Base-by-base conservation (phyloP, 1,284 basidiomycete species). In the Porogramme epimiltina region DNA sequence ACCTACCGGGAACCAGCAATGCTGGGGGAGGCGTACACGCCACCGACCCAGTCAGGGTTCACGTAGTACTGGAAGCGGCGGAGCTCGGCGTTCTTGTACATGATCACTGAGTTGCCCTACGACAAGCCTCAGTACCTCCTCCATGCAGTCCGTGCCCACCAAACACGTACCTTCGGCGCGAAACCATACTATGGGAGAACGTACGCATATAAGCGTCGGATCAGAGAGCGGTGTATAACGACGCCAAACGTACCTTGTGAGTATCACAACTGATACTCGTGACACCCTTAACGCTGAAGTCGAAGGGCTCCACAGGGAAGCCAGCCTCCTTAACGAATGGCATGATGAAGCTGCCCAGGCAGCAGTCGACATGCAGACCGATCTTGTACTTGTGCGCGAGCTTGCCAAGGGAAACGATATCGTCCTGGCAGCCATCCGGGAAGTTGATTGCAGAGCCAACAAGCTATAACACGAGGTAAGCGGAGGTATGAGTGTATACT, bases 301-400 rank as follows among this genome's bases (percentile, higher is more conserved):
- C 95, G 63, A 96, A 97, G 1, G 66, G 68, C 52, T 62, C 59
- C 9, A 69, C 64, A 4, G 71, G 63, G 62, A 72, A 77, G 1
- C 76, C 76, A 4, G 75, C 73, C 54, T 76, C 70, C 60, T 91
- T 87, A 34, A 97, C 78, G 78, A 93, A 98, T 0, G 95, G 91
- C 58, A 97, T 81, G 60, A 97, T 89, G 72, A 97, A 96, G 46
- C 89, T 91, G 2, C 94, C 95, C 16, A 97, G 77, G 69, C 95
- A 97, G 69, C 93, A 94, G 62, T 95, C 93, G 54, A 97, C 95
- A 68, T 99, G 97, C 23, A 98, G 72, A 2, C 94, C 93, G 50
- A 95, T 79, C 20, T 89, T 88, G 70, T 95, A 70, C 53, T 75
- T 79, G 52, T 81, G 74, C 0, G 97, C 96, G 4, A 99, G 79